Percentiles rank a stretch among this genome's conserved stretches.
phyloP scores from a whole-genome alignment of 2,329 filamentous ascomycete species.

The Cladophialophora yegresii region DNA sequence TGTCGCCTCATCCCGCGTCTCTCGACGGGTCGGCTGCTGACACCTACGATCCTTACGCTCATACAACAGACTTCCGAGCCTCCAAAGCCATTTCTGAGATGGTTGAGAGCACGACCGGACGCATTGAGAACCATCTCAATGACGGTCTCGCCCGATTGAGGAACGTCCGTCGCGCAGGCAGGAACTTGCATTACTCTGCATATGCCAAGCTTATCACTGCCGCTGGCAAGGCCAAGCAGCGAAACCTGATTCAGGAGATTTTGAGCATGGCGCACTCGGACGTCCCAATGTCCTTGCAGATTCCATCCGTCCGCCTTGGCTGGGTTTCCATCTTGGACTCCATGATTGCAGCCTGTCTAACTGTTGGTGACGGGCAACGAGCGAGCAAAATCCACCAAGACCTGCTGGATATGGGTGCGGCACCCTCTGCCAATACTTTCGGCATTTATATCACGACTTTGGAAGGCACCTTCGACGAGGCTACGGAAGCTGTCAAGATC shows the following conservation, averaged over 20 bases:
- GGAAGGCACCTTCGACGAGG: slow-evolving; percentile 97
- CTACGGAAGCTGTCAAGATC: slow-evolving; percentile 93
- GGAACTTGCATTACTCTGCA: slow-evolving; percentile 92
- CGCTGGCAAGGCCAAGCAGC: slow-evolving; percentile 80
- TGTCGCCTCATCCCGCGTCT: slow-evolving; percentile 52
- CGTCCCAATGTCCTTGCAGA: slow-evolving; percentile 80
- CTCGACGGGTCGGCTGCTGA: slow-evolving; percentile 70
- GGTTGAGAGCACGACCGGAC: slow-evolving; percentile 76
- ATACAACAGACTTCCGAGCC: slow-evolving; percentile 88
- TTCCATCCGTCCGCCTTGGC: slow-evolving; percentile 84
- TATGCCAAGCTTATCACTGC: slow-evolving; percentile 94
- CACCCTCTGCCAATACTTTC: slow-evolving; percentile 95
- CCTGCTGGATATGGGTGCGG: slow-evolving; percentile 82
- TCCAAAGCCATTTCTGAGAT: slow-evolving; percentile 88
- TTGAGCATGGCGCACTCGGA: slow-evolving; percentile 86
- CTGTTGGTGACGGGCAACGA: slow-evolving; percentile 73
- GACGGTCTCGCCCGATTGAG: slow-evolving; percentile 82
- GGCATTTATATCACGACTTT: slow-evolving; percentile 99
- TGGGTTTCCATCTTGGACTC: slow-evolving; percentile 96
- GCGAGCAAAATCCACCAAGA: slow-evolving; percentile 90
- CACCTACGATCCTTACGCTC: slow-evolving; percentile 84
- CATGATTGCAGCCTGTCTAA: slow-evolving; percentile 91
- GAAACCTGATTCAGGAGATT: slow-evolving; percentile 81
- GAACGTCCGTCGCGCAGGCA: slow-evolving; percentile 88
- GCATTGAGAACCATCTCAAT: slow-evolving; percentile 70